Conservation (phyloP, 345 rosid species). For the Eucalyptus pauciflora region DNA sequence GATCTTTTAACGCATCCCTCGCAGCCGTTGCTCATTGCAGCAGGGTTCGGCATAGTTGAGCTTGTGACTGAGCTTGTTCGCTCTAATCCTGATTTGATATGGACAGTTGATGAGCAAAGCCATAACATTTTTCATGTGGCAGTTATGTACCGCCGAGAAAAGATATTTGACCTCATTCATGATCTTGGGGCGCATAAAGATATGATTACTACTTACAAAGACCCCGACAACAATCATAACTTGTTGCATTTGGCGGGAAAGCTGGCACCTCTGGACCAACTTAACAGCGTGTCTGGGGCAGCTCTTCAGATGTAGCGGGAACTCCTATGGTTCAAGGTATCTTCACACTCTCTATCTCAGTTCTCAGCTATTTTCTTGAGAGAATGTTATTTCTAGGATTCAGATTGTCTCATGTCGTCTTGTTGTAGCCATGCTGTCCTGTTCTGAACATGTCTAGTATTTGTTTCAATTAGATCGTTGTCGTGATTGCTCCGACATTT, state of each 20-base stretch:
- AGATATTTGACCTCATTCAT: background rate
- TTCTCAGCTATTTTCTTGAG: background rate
- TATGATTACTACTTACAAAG: background rate
- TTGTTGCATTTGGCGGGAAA: constrained; percentile 7
- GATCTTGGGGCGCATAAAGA: background rate
- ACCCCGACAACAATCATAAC: background rate
- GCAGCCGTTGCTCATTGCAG: constrained; percentile 19
- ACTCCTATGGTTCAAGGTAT: constrained; percentile 7
- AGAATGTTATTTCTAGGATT: no score
- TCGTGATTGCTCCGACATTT: background rate
- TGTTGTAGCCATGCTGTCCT: background rate
- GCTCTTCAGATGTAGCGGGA: constrained; percentile 4
- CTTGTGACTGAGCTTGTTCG: constrained; percentile 6
- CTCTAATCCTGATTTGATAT: constrained; percentile 15
- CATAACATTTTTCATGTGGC: constrained; percentile 12
- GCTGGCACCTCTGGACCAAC: background rate
- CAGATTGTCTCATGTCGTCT: background rate
- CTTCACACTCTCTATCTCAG: background rate
- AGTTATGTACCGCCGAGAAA: background rate
- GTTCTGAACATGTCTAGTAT: background rate
- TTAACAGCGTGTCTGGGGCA: background rate
- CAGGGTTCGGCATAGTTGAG: constrained; percentile 18
- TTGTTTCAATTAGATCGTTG: background rate
- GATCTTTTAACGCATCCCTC: constrained; percentile 10
- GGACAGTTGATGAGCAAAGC: constrained; percentile 13